Conservation (phyloP, 2,329 filamentous ascomycete genomes). For the Fusarium mexicanum region DNA sequence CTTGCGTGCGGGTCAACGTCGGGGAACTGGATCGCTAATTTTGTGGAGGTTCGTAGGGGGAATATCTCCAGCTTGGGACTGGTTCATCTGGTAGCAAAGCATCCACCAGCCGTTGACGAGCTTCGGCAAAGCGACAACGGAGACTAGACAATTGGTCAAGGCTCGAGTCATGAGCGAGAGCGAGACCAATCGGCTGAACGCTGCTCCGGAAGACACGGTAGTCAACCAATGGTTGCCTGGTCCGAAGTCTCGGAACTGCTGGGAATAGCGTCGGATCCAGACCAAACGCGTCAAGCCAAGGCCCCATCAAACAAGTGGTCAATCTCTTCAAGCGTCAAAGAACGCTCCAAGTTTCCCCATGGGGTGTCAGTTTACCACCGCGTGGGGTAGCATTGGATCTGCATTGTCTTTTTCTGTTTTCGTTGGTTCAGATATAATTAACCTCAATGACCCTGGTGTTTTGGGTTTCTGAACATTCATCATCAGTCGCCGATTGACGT, state of each 20-base stretch:
- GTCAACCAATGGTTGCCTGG: fast-evolving
- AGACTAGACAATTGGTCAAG: background rate
- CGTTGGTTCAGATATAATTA: background rate
- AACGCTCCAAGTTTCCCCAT: slow-evolving; percentile 14
- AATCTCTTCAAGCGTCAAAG: background rate
- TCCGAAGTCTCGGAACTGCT: background rate
- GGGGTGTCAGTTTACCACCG: background rate
- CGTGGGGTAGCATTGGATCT: background rate
- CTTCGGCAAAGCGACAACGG: background rate
- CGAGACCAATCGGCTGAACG: background rate
- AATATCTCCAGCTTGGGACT: background rate
- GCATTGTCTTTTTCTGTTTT: background rate
- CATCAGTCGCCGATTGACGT: background rate
- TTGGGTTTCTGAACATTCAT: background rate
- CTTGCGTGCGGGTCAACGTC: background rate
- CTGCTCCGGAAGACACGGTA: fast-evolving
- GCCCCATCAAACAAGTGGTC: background rate
- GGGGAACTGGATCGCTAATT: background rate
- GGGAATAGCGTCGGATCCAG: background rate
- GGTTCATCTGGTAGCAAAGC: background rate
- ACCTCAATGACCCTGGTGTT: background rate
- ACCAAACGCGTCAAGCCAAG: background rate
- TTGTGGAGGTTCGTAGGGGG: background rate
- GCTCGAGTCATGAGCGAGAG: background rate
- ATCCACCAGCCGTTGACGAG: background rate